Base-by-base conservation (phyloP, 768 basidiomycete genomes). In the Mycena floridula region DNA sequence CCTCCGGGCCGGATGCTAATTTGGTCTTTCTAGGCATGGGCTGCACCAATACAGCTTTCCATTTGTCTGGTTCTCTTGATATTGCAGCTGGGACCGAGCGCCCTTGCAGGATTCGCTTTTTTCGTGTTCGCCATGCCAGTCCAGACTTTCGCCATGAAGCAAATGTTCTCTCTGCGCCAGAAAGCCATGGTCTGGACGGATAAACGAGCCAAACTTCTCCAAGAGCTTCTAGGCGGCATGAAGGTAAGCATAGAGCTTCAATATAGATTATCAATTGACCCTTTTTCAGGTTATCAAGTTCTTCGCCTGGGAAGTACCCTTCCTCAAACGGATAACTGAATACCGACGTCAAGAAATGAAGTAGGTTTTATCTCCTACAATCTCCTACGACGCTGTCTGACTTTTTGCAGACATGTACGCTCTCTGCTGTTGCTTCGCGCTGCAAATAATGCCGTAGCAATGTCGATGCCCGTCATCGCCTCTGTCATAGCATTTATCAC, bases 261-360 rank as follows among this genome's bases (percentile, higher is more conserved):
- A n/a, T n/a, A n/a, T n/a, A n/a, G n/a, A n/a, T n/a, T n/a, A n/a
- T n/a, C n/a, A n/a, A n/a, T n/a, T n/a, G n/a, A n/a, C n/a, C n/a
- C n/a, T n/a, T n/a, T n/a, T n/a, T n/a, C n/a, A n/a, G n/a, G n/a
- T 95, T 49, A 87, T 96, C 73, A 96, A 96, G 62, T 83, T 85
- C 60, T 94, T 94, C 61, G 82, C 86, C 5, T 93, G 89, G 89
- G 89, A 92, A 55, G 54, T 63, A 2, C 89, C 93, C 0, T 94
- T 90, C 61, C 70, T 95, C 20, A 67, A 78, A 13, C 79, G 84
- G 37, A 74, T 96, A 22, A 72, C 74, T 24, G 76, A 75, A 32
- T 86, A 85, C 55, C 73, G 94, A 42, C 67, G 65, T 40, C 73
- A 75, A 40, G 93, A 95, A 61, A 79, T 91, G 64, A 60, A 54